A percentile compares a stretch with the other conserved stretches of the same genome.
These are phyloP conservation scores for Cicer judaicum DNA, from an alignment of 306 rosid species.

Conservation along the genomic window DNA sequence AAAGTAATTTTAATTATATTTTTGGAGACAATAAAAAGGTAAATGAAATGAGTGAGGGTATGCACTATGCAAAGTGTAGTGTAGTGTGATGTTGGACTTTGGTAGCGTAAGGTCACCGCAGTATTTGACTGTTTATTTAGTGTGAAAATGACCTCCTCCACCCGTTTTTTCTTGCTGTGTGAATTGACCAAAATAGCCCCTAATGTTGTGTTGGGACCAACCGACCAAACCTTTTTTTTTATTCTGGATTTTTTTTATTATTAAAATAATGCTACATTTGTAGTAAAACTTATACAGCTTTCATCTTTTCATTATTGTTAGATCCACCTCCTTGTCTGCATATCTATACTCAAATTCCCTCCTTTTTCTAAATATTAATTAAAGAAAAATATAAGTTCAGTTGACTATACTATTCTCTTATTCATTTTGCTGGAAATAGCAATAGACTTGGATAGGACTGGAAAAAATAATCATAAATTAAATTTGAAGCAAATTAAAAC, in stretches of 20 bases:
- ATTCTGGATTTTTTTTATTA: background rate
- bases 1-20: slow-evolving; percentile 15
- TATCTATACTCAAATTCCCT: slow-evolving; percentile 22
- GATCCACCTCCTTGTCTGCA: slow-evolving; percentile 15
- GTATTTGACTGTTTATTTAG: slow-evolving; percentile 52
- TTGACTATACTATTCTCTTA: slow-evolving; percentile 7
- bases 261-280: background rate
- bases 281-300: background rate
- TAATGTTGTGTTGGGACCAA: slow-evolving; percentile 44
- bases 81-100: slow-evolving; percentile 36
- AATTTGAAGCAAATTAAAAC: background rate
- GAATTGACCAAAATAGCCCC: slow-evolving; percentile 52
- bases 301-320: background rate
- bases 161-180: background rate
- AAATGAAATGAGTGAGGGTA: slow-evolving; percentile 37
- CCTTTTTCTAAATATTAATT: background rate
- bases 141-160: slow-evolving; percentile 26
- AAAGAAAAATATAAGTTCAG: background rate
- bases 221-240: slow-evolving; percentile 42
- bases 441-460: background rate
- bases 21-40: slow-evolving; percentile 43
- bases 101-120: slow-evolving; percentile 60
- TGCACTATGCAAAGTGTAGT: slow-evolving; percentile 29
- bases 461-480: background rate
- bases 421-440: background rate